Base-by-base conservation (phyloP, 2,329 filamentous ascomycete genomes). In the Botryotinia convoluta region DNA sequence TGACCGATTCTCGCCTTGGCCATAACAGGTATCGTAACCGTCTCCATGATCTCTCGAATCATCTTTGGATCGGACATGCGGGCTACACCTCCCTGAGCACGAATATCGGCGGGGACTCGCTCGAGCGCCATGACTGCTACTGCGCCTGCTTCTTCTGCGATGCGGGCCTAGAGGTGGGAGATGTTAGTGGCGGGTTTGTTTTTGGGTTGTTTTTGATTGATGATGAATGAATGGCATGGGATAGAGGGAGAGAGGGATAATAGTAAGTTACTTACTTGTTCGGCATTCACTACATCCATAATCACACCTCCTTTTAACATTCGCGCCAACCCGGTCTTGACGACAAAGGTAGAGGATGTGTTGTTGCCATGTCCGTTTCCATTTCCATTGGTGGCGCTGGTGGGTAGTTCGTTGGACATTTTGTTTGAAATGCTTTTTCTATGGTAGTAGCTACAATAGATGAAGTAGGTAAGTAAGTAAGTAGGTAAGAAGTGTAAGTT, bases 261-360 rank as follows among this genome's bases (percentile, higher is more conserved):
- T 32, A 22, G 42, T 10, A 32, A 63, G 51, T 29, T 45, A 42
- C 79, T 73, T 82, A 90, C 90, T 86, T 93, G 95, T 81, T 93
- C 92, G 39, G 94, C 93, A 83, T 95, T 93, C 76, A 97, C 94
- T 74, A 98, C 96, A 84, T 99, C 96, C 96, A 99, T 99, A 84
- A 99, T 99, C 77, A 99, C 96, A 80, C 96, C 96, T 82, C 96
- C 96, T 88, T 98, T 98, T 84, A 98, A 87, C 96, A 99, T 99
- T 84, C 97, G 93, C 37, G 96, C 96, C 77, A 99, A 87, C 74
- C 95, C 96, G 71, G 94, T 92, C 89, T 99, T 99, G 88, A 98
- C 91, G 78, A 91, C 91, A 84, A 98, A 97, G 83, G 89, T 79
- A 29, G 74, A 75, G 48, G 78, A 77, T 45, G 73, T 75, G 45